Base-by-base conservation (phyloP, 352 stramenopile species). In the Globisporangium camurandrum region DNA sequence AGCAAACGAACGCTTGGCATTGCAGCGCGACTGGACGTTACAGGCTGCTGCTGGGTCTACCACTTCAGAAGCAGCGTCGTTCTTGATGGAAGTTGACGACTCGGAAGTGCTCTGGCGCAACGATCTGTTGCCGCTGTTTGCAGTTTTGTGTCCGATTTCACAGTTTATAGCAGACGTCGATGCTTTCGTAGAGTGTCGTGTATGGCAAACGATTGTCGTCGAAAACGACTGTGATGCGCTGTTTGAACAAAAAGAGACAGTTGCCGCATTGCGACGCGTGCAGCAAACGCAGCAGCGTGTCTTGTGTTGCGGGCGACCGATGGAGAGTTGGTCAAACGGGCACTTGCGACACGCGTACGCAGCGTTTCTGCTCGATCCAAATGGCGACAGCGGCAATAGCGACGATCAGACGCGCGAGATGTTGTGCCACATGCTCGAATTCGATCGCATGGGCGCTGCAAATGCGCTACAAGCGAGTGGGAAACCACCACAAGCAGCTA, bases 121-220 rank as follows among this genome's bases (percentile, higher is more conserved):
- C 42, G 66, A 63, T 17, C 49, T 59, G 33, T 34, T 69, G 16
- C 67, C 66, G 20, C 40, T 93, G 31, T 88, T 84, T 26, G 81
- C 70, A 30, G 75, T 83, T 22, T 48, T 93, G 9, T 88, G 75
- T 44, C 62, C 80, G 3, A 60, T 88, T 3, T 53, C 58, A 20
- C 58, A 64, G 14, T 92, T 90, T 24, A 41, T 66, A 12, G 50
- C 80, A 56, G 78, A 92, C 24, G 48, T 41, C 12, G 60, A 69
- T 10, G 67, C 62, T 27, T 89, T 89, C 51, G 44, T 72, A 14
- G 41, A 36, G 17, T 79, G 75, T 49, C 23, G 50, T 10, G 41
- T 66, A 27, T 93, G 83, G 83, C 73, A 84, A 46, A 80, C 82
- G 54, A 48, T 93, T 33, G 50, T 93, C 9, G 67, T 91, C 7